Conservation (phyloP, 139 green algal species). For the Closterium sp. region DNA sequence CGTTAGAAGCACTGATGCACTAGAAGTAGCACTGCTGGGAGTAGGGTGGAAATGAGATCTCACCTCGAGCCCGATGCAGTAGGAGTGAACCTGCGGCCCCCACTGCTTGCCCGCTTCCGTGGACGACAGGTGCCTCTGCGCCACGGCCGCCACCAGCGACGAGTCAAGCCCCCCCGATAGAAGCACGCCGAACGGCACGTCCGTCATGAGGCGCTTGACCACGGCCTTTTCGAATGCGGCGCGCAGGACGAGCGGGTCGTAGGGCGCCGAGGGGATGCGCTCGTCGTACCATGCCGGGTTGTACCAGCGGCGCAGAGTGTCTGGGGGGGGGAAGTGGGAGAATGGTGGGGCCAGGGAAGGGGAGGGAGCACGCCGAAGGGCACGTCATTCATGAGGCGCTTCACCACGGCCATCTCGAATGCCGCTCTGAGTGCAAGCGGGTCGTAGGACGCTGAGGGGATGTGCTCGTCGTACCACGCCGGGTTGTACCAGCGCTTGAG, state of each 20-base stretch:
- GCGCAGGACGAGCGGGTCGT: conserved; percentile 57
- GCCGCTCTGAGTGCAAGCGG: conserved; percentile 57
- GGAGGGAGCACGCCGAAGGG: conserved; percentile 89
- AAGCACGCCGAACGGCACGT: conserved; percentile 89
- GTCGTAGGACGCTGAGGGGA: conserved; percentile 51
- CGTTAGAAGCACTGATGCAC: no score
- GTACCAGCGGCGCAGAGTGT: conserved; percentile 74
- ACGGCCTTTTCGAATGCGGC: conserved; percentile 67
- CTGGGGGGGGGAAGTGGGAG: no score
- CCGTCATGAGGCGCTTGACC: conserved; percentile 83
- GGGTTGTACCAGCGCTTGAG: conserved; percentile 84
- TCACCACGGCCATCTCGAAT: conserved; percentile 63
- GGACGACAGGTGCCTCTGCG: conserved; percentile 53
- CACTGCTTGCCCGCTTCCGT: conserved; percentile 37
- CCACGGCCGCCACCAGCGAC: conserved; percentile 87
- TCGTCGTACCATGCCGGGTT: conserved; percentile 74
- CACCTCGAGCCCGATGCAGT: conserved; percentile 13
- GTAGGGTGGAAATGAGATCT: no score
- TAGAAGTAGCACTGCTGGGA: no score
- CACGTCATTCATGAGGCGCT: conserved; percentile 93
- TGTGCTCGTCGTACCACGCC: conserved; percentile 60
- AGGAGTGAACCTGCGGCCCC: conserved; percentile 47
- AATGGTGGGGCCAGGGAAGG: not conserved
- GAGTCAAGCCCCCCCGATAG: conserved; percentile 86
- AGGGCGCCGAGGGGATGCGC: conserved; percentile 38